Evolutionary conservation across 257 asterid species (phyloP), one percentile per base, ranked within the genome.

Genomic region (Fraxinus excelsior): DNA sequence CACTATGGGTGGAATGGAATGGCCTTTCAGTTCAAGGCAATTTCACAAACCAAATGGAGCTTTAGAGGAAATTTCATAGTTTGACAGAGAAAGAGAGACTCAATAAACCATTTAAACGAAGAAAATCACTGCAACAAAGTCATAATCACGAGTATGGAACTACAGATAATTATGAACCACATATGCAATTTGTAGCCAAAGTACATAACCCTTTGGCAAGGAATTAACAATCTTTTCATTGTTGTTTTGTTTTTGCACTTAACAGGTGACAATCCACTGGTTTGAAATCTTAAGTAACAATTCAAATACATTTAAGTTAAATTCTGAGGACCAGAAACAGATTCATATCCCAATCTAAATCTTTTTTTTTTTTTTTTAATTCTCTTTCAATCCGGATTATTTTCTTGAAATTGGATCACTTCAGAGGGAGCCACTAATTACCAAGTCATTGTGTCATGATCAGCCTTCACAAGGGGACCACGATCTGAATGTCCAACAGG

Each of bases 41-140:
- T 51, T 51, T 8, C 21, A n/a, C 62, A 51, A 51, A 51, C 21
- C 62, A 53, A 53, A 14, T 19, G 64, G 64, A 53, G 64, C 64
- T 53, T 49, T 62, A 12, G 28, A 46, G 74, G 64, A 82, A 42
- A 77, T 1, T 26, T 25, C 26, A 38, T 35, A 49, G 77, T 44
- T 18, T 28, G 37, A 80, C 69, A 73, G 19, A 49, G 46, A 40
- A 3, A n/a, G n/a, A n/a, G n/a, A 53, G 51, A 40, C 67, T 51
- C 49, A 58, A 25, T 34, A 76, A 3, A 73, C 53, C 35, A 67
- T 67, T 37, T 67, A 53, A 53, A n/a, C 26, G 29, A 21, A 40
- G 3, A 72, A 49, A 72, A 65, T 34, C 31, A 65, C 18, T 19
- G 28, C 28, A 56, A n/a, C 26, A 56, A 18, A 56, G n/a, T 56